Percentiles rank a stretch among this genome's conserved stretches.
These are phyloP conservation scores for Tuber indicum DNA, from an alignment of 495 filamentous ascomycete species.

Conservation along the genomic window DNA sequence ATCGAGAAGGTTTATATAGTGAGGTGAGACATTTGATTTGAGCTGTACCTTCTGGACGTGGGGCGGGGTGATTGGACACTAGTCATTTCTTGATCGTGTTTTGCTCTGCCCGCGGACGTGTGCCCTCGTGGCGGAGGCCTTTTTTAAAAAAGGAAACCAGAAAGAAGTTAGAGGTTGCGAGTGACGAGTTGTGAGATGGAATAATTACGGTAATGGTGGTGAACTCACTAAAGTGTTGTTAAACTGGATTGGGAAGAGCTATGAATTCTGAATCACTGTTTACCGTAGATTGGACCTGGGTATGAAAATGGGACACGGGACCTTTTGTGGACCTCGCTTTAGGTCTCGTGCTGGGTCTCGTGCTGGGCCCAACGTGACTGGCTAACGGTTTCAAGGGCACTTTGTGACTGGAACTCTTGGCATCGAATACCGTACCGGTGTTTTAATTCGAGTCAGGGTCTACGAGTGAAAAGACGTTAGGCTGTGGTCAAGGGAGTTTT, in stretches of 20 bases:
- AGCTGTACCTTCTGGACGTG: neutral
- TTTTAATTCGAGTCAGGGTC: neutral
- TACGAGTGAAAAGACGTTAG: neutral
- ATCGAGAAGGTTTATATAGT: neutral
- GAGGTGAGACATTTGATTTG: neutral
- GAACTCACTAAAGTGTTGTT: neutral
- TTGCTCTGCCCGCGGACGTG: neutral
- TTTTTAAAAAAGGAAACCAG: neutral
- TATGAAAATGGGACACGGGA: neutral
- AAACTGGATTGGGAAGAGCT: neutral
- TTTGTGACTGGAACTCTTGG: neutral
- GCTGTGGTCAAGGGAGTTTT: neutral
- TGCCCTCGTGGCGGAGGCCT: neutral
- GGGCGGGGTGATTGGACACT: constrained; percentile 1
- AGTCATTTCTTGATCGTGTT: neutral
- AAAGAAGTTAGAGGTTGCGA: constrained; percentile 2
- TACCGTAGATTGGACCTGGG: neutral
- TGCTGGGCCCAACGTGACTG: neutral
- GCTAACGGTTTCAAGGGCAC: neutral
- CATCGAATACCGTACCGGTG: too few species aligned
- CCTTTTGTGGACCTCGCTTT: neutral
- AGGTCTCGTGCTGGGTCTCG: neutral
- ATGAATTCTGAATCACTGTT: neutral
- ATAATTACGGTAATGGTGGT: neutral
- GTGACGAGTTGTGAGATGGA: constrained; percentile 1